Base-by-base conservation (phyloP, 2,329 filamentous ascomycete species). In the Apiospora aurea region DNA sequence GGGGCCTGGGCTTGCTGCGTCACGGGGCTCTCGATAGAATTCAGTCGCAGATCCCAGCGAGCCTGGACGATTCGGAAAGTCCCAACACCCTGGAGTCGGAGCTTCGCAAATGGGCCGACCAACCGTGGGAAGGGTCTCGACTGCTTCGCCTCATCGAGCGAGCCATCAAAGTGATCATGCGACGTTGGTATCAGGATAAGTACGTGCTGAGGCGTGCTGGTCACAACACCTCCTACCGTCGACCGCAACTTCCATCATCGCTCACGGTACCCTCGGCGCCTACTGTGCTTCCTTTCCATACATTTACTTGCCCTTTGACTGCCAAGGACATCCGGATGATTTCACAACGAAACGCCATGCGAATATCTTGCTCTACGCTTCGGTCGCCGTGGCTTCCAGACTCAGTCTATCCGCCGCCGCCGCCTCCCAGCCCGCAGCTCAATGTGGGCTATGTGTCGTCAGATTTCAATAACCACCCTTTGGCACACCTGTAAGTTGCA, bases 381-480 rank as follows among this genome's bases (percentile, higher is more conserved):
- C 91, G 92, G 72, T 91, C 95, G 1, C 90, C 95, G 5, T 99
- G 96, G 96, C 88, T 99, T 67, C 92, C 96, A 8, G 80, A 84
- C 66, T 91, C 91, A 0, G 93, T 98, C 0, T 97, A 94, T 77
- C 89, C 90, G n/a, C 96, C 96, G 2, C 96, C 96, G 0, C 82
- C 89, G 2, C 95, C 96, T 1, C 96, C 96, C 1, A 87, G 86
- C 61, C 95, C 95, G 0, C 90, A 92, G 75, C 87, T 99, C n/a
- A 96, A 94, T 76, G 91, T 99, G 73, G 96, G 96, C 67, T 99
- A 99, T 81, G 91, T 99, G 49, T 98, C 96, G 4, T 98, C 96
- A 0, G 96, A 99, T 82, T 99, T 99, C 83, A 99, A 99, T 80
- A 99, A 99, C 77, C 96, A 99, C 80, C 96, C 96, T 4, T 85